A percentile compares a stretch with the other conserved stretches of the same genome.
Conservation (phyloP, 768 basidiomycete species). For the Lentinula edodes region DNA sequence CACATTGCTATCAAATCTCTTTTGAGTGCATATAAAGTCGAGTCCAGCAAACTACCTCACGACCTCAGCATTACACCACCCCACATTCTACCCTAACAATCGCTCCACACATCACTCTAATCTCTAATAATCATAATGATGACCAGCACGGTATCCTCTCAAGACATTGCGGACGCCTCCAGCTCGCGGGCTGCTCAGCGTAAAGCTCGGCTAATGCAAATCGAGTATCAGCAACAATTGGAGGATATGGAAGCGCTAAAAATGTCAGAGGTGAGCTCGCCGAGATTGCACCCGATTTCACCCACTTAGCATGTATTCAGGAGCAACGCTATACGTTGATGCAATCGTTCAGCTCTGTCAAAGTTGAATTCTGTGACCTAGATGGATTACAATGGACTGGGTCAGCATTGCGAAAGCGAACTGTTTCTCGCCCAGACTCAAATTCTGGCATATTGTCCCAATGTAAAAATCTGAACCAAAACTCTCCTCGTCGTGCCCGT, state of each 20-base stretch:
- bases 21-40: neutral
- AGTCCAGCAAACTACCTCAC: neutral
- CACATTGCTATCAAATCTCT: neutral
- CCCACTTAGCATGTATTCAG: neutral
- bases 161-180: neutral
- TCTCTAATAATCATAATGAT: neutral
- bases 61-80: neutral
- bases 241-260: conserved; percentile 1
- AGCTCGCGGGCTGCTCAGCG: conserved; percentile 1
- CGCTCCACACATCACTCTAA: neutral
- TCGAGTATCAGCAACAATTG: neutral
- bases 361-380: conserved; percentile 3
- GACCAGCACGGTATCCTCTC: neutral
- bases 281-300: neutral
- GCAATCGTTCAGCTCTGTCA: conserved; percentile 2
- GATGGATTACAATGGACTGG: neutral
- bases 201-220: neutral
- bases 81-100: neutral
- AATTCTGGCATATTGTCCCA: neutral
- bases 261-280: conserved; percentile 4
- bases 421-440: neutral
- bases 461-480: neutral
- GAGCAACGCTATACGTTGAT: neutral
- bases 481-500: neutral
- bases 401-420: neutral